These are phyloP conservation scores for Lodderomyces margitis DNA, from an alignment of 1,139 yeast species.

Conservation along the genomic window DNA sequence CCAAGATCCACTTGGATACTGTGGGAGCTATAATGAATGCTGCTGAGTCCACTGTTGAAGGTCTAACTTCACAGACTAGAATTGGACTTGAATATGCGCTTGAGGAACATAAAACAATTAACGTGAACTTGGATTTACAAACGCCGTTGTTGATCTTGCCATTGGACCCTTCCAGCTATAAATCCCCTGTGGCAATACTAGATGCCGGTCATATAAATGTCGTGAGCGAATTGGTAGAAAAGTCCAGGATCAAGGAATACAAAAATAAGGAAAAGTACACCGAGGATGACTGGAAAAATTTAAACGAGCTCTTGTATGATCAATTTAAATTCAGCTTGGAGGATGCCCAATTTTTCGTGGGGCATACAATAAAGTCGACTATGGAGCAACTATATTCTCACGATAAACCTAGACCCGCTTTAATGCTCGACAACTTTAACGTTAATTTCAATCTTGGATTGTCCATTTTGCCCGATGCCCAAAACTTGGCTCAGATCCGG, in stretches of 20 bases:
- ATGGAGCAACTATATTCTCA: conserved; percentile 63
- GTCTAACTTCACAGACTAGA: conserved; percentile 83
- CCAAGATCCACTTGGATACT: conserved; percentile 81
- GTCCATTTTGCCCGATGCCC: conserved; percentile 81
- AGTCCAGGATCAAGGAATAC: conserved; percentile 65
- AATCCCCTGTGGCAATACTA: conserved; percentile 84
- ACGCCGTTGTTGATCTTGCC: conserved; percentile 94
- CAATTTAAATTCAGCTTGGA: conserved; percentile 72
- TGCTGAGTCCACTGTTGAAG: conserved; percentile 94
- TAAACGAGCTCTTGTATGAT: conserved; percentile 86
- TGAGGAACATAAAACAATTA: conserved; percentile 89
- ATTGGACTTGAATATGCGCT: conserved; percentile 90
- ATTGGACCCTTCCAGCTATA: conserved; percentile 71
- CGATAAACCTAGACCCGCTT: conserved; percentile 34
- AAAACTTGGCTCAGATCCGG: conserved; percentile 67
- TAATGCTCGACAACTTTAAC: conserved; percentile 74
- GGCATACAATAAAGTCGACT: conserved; percentile 75
- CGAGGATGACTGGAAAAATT: conserved; percentile 65
- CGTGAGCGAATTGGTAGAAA: conserved; percentile 75
- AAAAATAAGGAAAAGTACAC: conserved; percentile 68
- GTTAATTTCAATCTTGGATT: conserved; percentile 72
- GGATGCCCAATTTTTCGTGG: conserved; percentile 87
- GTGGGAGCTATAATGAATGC: conserved; percentile 91
- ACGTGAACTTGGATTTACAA: conserved; percentile 81
- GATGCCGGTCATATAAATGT: conserved; percentile 97